Evolutionary conservation across 768 basidiomycete species (phyloP).

Genomic region (Amanita molliuscula): DNA sequence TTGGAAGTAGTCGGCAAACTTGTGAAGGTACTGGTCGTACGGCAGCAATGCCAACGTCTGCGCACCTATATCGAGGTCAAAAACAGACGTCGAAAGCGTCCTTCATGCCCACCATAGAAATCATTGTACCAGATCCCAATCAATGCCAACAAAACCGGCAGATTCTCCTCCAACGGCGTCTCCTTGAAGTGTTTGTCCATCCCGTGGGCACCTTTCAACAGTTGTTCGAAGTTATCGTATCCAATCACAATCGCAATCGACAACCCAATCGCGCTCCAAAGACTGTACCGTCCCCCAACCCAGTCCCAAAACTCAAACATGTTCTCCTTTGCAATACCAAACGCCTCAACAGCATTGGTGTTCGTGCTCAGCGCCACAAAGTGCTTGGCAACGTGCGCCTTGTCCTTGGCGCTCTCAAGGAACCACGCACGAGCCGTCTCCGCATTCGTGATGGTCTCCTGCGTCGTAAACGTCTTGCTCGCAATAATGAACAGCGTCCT

Average conservation of each 20-base stretch:
- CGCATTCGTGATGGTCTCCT: slow-evolving; percentile 99
- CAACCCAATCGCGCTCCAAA: slow-evolving; percentile 97
- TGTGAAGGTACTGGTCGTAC: slow-evolving; percentile 98
- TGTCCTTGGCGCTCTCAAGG: slow-evolving; percentile 72
- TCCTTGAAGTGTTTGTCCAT: slow-evolving; percentile 98
- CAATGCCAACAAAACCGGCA: slow-evolving; percentile 85
- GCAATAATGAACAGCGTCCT: slow-evolving; percentile 96
- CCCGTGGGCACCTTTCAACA: slow-evolving; percentile 87
- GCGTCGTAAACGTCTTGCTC: slow-evolving; percentile 98
- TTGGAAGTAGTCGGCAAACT: slow-evolving; percentile 99
- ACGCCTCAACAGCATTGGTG: slow-evolving; percentile 83
- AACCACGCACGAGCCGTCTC: slow-evolving; percentile 94
- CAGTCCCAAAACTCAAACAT: slow-evolving; percentile 99
- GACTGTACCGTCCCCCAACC: slow-evolving; percentile 97
- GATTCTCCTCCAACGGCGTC: slow-evolving; percentile 78
- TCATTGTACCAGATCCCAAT: slow-evolving; percentile 99
- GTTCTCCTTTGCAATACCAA: slow-evolving; percentile 84
- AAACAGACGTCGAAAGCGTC: background rate
- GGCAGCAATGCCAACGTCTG: slow-evolving; percentile 95
- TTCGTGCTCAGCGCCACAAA: slow-evolving; percentile 98
- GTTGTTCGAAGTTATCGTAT: slow-evolving; percentile 85
- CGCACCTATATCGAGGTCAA: slow-evolving; percentile 36
- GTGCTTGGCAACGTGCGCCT: slow-evolving; percentile 93
- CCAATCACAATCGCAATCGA: slow-evolving; percentile 91
- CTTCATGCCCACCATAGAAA: slow-evolving; percentile 59